phyloP scores from a whole-genome alignment of 805 yeast species.

The Vanderwaltozyma tropicalis region DNA sequence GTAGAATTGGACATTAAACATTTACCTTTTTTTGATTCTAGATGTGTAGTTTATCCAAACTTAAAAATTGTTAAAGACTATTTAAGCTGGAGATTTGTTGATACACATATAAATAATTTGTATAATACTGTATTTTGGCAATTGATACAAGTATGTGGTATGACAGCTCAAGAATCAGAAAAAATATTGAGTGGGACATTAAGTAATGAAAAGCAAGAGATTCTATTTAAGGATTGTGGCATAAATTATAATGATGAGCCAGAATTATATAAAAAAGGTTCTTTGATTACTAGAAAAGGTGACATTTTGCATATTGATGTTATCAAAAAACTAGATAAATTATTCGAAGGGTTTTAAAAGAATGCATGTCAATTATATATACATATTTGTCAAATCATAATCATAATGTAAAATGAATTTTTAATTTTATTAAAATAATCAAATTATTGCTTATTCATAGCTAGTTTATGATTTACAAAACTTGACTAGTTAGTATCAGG shows the following conservation, averaged over 20 bases:
- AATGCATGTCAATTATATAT: too few relatives aligned
- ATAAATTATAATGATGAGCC: slow-evolving; percentile 88
- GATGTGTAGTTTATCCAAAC: slow-evolving; percentile 81
- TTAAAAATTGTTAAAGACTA: slow-evolving; percentile 58
- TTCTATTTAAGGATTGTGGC: slow-evolving; percentile 64
- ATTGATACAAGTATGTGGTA: slow-evolving; percentile 55
- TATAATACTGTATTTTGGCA: slow-evolving; percentile 93
- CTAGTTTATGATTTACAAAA: too few relatives aligned
- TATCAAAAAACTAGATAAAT: slow-evolving; percentile 28
- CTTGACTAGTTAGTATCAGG: too few relatives aligned
- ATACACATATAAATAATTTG: slow-evolving; percentile 88
- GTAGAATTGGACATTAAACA: slow-evolving; percentile 38
- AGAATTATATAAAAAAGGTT: slow-evolving; percentile 79
- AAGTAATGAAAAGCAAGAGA: slow-evolving; percentile 79
- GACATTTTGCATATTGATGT: slow-evolving; percentile 34
- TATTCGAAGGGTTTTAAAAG: slow-evolving; percentile 26
- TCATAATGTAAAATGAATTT: too few relatives aligned
- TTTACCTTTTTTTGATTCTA: slow-evolving; percentile 82
- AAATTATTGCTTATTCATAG: too few relatives aligned
- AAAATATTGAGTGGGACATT: slow-evolving; percentile 64
- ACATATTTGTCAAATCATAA: too few relatives aligned
- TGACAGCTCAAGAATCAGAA: slow-evolving; percentile 77
- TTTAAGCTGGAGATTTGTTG: slow-evolving; percentile 90
- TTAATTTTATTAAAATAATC: too few relatives aligned
- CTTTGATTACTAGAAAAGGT: slow-evolving; percentile 44